Percentiles rank a stretch among this genome's conserved stretches.
phyloP scores from a whole-genome alignment of 2,329 filamentous ascomycete species.

The Penicillium capsulatum region DNA sequence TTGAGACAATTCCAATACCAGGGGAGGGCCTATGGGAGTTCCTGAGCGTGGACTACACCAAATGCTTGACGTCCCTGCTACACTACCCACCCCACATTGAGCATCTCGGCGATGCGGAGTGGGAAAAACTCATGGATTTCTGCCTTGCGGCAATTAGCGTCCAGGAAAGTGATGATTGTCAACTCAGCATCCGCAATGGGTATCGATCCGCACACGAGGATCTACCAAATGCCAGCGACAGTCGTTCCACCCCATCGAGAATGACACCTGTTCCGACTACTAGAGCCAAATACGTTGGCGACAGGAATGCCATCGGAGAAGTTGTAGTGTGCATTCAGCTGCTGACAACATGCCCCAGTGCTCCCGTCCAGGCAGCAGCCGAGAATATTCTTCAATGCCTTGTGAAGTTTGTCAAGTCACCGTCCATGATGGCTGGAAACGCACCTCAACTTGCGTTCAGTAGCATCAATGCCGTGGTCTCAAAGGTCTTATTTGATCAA shows the following conservation, averaged over 20 bases:
- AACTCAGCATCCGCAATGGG: conserved; percentile 29
- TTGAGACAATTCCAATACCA: conserved; percentile 62
- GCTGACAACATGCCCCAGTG: conserved; percentile 63
- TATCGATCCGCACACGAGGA: conserved; percentile 27
- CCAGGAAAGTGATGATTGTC: conserved; percentile 25
- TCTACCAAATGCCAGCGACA: conserved; percentile 21
- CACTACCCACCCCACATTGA: conserved; percentile 74
- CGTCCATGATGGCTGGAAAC: conserved; percentile 54
- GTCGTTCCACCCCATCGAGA: conserved; percentile 30
- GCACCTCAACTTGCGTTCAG: conserved; percentile 70
- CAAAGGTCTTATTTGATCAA: conserved; percentile 64
- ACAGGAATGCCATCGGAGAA: conserved; percentile 47
- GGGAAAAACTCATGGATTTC: conserved; percentile 67
- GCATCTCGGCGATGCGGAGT: conserved; percentile 64
- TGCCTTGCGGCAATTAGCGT: conserved; percentile 58
- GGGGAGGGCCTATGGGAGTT: conserved; percentile 64
- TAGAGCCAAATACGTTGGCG: conserved; percentile 23
- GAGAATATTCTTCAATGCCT: conserved; percentile 55
- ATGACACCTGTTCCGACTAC: conserved; percentile 25
- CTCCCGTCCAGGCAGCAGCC: conserved; percentile 58
- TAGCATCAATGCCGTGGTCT: conserved; percentile 67
- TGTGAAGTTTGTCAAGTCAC: conserved; percentile 59
- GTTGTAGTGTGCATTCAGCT: conserved; percentile 63
- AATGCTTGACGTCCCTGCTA: conserved; percentile 66
- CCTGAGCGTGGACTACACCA: conserved; percentile 72